These are phyloP conservation scores for Arxiozyma telluris DNA, from an alignment of 1,139 yeast genomes.

Conservation along the genomic window DNA sequence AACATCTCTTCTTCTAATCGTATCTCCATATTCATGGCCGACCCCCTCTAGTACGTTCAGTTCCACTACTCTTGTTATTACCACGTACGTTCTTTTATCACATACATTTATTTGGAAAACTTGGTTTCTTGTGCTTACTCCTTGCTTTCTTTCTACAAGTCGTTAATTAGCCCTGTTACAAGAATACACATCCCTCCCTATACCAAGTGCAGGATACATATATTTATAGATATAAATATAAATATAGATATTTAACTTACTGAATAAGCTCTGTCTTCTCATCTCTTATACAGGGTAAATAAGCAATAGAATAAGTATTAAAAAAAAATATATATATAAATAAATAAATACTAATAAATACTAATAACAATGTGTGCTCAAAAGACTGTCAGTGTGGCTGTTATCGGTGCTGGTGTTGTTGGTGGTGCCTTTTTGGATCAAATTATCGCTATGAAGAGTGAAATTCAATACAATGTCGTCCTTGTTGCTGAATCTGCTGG, in stretches of 20 bases:
- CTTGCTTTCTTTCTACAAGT: too few species aligned
- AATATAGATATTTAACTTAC: neutral
- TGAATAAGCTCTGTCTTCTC: too few species aligned
- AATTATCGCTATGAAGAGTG: constrained; percentile 39
- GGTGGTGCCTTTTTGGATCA: constrained; percentile 86
- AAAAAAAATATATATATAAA: neutral
- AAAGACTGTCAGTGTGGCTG: constrained; percentile 39
- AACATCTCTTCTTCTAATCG: neutral
- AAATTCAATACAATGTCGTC: constrained; percentile 63
- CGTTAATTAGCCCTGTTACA: too few species aligned
- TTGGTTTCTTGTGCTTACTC: too few species aligned
- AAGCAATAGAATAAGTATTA: too few species aligned
- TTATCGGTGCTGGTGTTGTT: constrained; percentile 74
- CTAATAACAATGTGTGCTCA: constrained; percentile 6
- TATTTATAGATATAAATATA: neutral
- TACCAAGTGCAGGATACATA: neutral
- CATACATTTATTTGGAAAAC: too few species aligned
- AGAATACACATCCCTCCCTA: too few species aligned
- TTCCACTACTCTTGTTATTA: too few species aligned
- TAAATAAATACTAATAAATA: neutral
- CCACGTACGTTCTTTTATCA: too few species aligned
- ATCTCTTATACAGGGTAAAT: neutral
- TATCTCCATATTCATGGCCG: too few species aligned
- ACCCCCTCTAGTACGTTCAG: too few species aligned
- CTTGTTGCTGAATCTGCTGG: constrained; percentile 67